Conservation (phyloP, 345 rosid species). For the Schrenkiella parvula region DNA sequence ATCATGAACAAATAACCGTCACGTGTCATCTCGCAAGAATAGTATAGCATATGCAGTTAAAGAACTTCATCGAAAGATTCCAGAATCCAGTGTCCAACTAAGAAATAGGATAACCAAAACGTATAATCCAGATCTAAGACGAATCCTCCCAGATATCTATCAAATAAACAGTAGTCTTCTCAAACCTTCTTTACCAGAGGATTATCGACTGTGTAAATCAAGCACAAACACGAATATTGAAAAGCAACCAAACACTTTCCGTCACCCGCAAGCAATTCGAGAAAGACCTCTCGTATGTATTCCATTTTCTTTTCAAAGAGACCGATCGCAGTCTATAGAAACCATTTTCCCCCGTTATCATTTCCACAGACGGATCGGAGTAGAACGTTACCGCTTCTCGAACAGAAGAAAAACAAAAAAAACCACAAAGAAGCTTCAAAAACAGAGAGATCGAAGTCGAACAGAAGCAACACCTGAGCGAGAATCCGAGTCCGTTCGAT, state of each 20-base stretch:
- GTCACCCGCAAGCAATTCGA: conserved; percentile 21
- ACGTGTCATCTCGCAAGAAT: background rate
- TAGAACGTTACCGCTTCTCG: background rate
- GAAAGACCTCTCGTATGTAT: background rate
- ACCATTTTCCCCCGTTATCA: background rate
- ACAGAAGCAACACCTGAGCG: conserved; percentile 54
- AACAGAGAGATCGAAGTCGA: background rate
- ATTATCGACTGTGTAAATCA: background rate
- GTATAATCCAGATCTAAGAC: background rate
- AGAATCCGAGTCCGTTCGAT: conserved; percentile 72
- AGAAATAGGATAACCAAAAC: background rate
- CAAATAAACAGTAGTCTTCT: background rate
- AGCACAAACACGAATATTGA: background rate
- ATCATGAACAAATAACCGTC: no score
- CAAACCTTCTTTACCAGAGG: background rate
- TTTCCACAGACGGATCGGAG: background rate
- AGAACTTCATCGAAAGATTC: background rate
- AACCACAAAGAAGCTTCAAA: background rate
- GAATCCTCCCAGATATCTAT: background rate
- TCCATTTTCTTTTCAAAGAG: background rate
- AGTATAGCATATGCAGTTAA: background rate
- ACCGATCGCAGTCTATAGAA: background rate
- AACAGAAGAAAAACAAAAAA: background rate
- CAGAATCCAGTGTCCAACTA: background rate
- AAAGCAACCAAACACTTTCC: background rate